phyloP scores from a whole-genome alignment of 805 yeast genomes.

The Monosporozyma unispora region DNA sequence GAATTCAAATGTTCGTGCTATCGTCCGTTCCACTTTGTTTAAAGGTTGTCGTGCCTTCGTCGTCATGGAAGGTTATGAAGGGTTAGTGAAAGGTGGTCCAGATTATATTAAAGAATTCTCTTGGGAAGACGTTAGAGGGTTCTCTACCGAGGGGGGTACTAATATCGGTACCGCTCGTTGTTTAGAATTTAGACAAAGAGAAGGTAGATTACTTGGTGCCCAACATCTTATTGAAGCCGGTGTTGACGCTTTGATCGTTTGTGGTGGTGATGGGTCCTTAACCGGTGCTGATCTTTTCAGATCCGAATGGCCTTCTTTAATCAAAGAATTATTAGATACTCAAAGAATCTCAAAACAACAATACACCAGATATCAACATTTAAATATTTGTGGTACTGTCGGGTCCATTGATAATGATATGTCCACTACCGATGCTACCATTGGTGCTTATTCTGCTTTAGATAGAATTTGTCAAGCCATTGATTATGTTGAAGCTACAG shows the following conservation, averaged over 20 bases:
- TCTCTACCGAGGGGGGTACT: constrained; percentile 66
- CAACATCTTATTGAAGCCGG: constrained; percentile 60
- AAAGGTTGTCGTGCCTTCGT: constrained; percentile 60
- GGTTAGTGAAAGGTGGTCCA: constrained; percentile 57
- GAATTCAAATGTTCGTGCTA: constrained; percentile 70
- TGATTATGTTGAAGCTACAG: constrained; percentile 79
- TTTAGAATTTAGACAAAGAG: constrained; percentile 54
- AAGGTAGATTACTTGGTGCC: constrained; percentile 57
- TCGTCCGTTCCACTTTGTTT: constrained; percentile 57
- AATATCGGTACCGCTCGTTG: constrained; percentile 74
- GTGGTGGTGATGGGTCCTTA: constrained; percentile 79
- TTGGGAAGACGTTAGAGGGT: constrained; percentile 70
- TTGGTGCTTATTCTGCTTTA: constrained; percentile 72
- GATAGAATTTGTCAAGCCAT: constrained; percentile 63
- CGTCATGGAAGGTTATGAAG: constrained; percentile 66
- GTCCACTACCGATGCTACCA: constrained; percentile 78
- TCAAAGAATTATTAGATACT: constrained; percentile 45
- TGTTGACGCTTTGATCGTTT: constrained; percentile 68
- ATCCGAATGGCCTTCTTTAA: constrained; percentile 66
- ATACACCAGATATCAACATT: constrained; percentile 40
- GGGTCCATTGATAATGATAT: constrained; percentile 82
- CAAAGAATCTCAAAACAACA: constrained; percentile 40
- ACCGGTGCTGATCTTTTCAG: constrained; percentile 77
- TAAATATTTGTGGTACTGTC: constrained; percentile 66
- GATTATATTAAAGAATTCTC: constrained; percentile 46